Conservation (phyloP, 257 asterid species). For the Scutellaria barbata region DNA sequence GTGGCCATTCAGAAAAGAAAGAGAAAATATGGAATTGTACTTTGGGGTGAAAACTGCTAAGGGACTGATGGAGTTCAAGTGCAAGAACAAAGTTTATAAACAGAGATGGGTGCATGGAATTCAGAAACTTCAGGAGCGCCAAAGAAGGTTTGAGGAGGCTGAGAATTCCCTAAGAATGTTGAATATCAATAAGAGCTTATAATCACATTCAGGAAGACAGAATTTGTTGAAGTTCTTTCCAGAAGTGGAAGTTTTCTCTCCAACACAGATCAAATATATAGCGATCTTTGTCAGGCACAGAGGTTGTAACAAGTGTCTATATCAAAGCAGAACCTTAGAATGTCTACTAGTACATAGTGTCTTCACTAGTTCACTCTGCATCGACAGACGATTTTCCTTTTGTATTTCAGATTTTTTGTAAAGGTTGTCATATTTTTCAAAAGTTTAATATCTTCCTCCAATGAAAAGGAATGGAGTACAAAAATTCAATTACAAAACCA, state of each 20-base stretch:
- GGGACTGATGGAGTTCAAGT: constrained; percentile 81
- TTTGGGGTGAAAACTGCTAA: constrained; percentile 77
- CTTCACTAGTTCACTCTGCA: constrained; percentile 17
- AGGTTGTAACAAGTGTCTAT: constrained; percentile 21
- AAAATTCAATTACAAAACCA: too few species aligned
- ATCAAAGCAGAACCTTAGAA: constrained; percentile 8
- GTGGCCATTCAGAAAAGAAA: constrained; percentile 72
- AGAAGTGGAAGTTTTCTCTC: neutral
- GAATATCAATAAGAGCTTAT: constrained; percentile 48
- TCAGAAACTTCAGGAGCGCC: constrained; percentile 50
- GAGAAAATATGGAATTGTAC: constrained; percentile 61
- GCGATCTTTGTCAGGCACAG: constrained; percentile 19
- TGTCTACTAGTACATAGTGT: constrained; percentile 7
- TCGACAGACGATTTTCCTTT: neutral
- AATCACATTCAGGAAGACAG: constrained; percentile 23
- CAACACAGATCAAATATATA: neutral
- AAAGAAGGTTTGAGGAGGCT: constrained; percentile 56
- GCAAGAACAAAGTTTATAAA: constrained; percentile 67
- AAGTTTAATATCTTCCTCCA: neutral
- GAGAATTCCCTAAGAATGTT: constrained; percentile 54
- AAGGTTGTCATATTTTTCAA: neutral
- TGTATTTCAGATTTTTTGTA: neutral
- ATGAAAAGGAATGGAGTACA: neutral
- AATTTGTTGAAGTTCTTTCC: constrained; percentile 18
- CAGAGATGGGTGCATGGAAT: constrained; percentile 81